Base-by-base conservation (phyloP, 108 stramenopile species). In the Fragilariopsis cylindrus region DNA sequence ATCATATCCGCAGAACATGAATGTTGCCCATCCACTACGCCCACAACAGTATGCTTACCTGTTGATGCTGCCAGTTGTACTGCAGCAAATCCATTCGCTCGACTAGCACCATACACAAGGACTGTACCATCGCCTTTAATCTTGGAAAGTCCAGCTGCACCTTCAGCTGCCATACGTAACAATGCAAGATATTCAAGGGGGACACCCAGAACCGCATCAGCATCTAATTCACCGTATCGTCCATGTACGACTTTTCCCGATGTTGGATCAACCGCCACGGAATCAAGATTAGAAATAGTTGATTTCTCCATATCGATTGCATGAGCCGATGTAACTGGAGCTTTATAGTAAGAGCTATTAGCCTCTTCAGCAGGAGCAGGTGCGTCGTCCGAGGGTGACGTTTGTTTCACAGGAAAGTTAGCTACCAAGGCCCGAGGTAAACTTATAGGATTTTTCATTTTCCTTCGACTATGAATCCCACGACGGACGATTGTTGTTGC, bases 151-250 rank as follows among this genome's bases (percentile, higher is more conserved):
- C 87, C 93, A 7, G 91, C 93, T 15, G 89, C 91, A 48, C 88
- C 93, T 70, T 94, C 88, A 18, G 93, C 85, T 9, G 93, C 93
- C n/a, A 87, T 88, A 44, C 85, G 81, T 69, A 94, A 81, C 55
- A 94, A 76, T 3, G 93, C 90, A 65, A 94, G 67, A 70, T 94
- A 94, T 58, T 94, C 93, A 53, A 94, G 74, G 7, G 93, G 93
- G 55, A 92, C 84, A n/a, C 82, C 77, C 41, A 69, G 46, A 6
- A 72, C 68, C 16, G 82, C 81, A 48, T 66, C 83, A 16, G 74
- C 77, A 19, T 71, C 82, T 18, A 92, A 69, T 40, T 86, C 81
- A 39, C 91, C 93, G 71, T 84, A 91, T 19, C 84, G 69, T 40
- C 93, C 93, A 52, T 94, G 93, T 3, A 88, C 82, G 15, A 92